phyloP scores from a whole-genome alignment of 352 stramenopile species.

The Pythium angustatum region DNA sequence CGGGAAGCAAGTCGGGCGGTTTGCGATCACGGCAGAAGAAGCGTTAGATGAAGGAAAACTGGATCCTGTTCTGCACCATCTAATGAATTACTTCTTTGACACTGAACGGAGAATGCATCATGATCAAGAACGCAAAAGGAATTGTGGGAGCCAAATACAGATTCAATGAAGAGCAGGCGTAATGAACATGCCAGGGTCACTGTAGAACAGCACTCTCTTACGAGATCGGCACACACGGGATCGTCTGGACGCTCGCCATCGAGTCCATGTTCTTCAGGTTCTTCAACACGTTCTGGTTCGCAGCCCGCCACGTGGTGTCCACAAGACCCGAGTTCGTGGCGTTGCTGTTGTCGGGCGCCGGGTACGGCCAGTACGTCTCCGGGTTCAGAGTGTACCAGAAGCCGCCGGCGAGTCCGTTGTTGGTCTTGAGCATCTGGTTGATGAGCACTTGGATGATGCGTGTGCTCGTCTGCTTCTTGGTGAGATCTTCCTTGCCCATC shows the following conservation, averaged over 20 bases:
- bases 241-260: slow-evolving; percentile 65
- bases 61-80: slow-evolving; percentile 3
- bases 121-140: neutral
- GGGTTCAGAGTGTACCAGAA: slow-evolving; percentile 86
- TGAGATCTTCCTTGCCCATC: slow-evolving; percentile 54
- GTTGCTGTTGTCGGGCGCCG: slow-evolving; percentile 63
- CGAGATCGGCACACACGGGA: slow-evolving; percentile 46
- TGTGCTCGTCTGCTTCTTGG: slow-evolving; percentile 64
- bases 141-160: slow-evolving; percentile 11
- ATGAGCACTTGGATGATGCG: slow-evolving; percentile 69
- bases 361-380: slow-evolving; percentile 76
- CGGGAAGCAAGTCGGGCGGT: slow-evolving; percentile 22
- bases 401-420: slow-evolving; percentile 60
- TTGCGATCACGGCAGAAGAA: slow-evolving; percentile 51
- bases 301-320: slow-evolving; percentile 70
- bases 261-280: slow-evolving; percentile 66
- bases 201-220: neutral
- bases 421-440: slow-evolving; percentile 53
- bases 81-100: neutral
- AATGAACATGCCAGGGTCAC: slow-evolving; percentile 7
- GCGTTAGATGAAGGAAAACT: slow-evolving; percentile 24
- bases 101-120: neutral
- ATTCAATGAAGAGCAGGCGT: slow-evolving; percentile 25
- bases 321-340: slow-evolving; percentile 55
- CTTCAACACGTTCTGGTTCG: slow-evolving; percentile 69